Conservation (phyloP, 768 basidiomycete species). For the Trametes elegans region DNA sequence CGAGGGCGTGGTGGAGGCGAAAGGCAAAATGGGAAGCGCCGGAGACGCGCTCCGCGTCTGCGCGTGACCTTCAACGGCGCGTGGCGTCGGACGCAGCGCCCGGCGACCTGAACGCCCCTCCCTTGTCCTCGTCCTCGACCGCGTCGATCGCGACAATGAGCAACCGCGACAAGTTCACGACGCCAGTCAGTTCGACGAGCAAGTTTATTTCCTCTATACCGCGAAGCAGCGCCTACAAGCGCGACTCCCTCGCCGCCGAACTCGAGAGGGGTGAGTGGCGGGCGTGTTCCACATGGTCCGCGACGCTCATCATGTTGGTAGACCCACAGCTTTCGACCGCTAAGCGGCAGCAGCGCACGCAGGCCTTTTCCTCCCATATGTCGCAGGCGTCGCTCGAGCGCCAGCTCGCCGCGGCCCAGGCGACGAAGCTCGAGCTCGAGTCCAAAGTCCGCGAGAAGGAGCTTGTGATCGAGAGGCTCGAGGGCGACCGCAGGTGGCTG, state of each 20-base stretch:
- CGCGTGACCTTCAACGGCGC: too few species aligned
- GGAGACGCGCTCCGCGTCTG: background rate
- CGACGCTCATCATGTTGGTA: conserved; percentile 28
- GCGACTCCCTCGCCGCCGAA: conserved; percentile 66
- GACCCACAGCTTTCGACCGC: conserved; percentile 65
- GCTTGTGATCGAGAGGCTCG: conserved; percentile 57
- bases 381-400: conserved; percentile 64
- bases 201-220: conserved; percentile 16
- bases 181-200: conserved; percentile 21
- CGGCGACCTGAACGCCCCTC: background rate
- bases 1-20: background rate
- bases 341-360: conserved; percentile 65
- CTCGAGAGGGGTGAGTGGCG: conserved; percentile 54
- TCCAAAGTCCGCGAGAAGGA: conserved; percentile 68
- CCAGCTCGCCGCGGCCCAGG: conserved; percentile 61
- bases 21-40: background rate
- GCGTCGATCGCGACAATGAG: conserved; percentile 17
- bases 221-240: conserved; percentile 44
- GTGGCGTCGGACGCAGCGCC: too few species aligned
- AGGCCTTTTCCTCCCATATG: conserved; percentile 60
- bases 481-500: conserved; percentile 67
- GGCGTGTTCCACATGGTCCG: background rate
- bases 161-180: conserved; percentile 24
- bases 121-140: background rate
- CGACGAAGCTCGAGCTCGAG: conserved; percentile 63